These are phyloP conservation scores for Ophiocordyceps sinensis DNA, from an alignment of 2,329 filamentous ascomycete species.

Conservation along the genomic window DNA sequence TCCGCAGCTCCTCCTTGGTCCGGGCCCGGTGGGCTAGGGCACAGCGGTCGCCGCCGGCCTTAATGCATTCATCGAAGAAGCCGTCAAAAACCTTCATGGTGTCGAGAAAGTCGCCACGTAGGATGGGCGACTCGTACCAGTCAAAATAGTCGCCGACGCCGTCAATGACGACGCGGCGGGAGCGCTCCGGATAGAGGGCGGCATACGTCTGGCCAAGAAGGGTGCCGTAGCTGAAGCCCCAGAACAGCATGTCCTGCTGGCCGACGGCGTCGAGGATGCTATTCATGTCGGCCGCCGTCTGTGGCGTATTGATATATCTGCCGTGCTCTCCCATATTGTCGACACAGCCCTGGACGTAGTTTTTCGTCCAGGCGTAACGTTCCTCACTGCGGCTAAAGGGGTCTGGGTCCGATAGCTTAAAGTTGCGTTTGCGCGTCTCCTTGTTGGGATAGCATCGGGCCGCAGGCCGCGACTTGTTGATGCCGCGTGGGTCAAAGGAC, in stretches of 20 bases:
- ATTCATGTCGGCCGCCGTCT: conserved; percentile 37
- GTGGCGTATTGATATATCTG: conserved; percentile 31
- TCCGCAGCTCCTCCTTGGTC: conserved; percentile 19
- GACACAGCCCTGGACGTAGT: conserved; percentile 23
- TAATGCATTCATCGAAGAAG: conserved; percentile 20
- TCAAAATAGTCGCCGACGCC: conserved; percentile 18
- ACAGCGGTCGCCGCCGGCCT: conserved; percentile 32
- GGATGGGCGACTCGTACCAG: conserved; percentile 15
- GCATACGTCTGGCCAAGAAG: conserved; percentile 26
- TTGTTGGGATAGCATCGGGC: conserved; percentile 25
- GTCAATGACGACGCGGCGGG: conserved; percentile 20
- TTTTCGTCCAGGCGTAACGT: conserved; percentile 25
- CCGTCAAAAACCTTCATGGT: conserved; percentile 16
- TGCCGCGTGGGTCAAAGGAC: conserved; percentile 31
- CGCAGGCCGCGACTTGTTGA: conserved; percentile 14
- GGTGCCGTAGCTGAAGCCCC: conserved; percentile 28
- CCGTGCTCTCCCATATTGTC: conserved; percentile 30
- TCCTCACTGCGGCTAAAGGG: conserved; percentile 19
- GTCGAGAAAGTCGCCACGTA: conserved; percentile 13
- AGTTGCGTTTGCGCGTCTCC: conserved; percentile 14
- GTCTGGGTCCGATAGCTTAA: conserved; percentile 6
- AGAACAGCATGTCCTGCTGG: conserved; percentile 19
- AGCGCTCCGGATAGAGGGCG: conserved; percentile 19
- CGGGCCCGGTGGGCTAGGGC: conserved; percentile 21
- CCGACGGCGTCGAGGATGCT: conserved; percentile 27